Evolutionary conservation across 352 stramenopile genomes (phyloP).

Genomic region (Phytophthora uliginosa): DNA sequence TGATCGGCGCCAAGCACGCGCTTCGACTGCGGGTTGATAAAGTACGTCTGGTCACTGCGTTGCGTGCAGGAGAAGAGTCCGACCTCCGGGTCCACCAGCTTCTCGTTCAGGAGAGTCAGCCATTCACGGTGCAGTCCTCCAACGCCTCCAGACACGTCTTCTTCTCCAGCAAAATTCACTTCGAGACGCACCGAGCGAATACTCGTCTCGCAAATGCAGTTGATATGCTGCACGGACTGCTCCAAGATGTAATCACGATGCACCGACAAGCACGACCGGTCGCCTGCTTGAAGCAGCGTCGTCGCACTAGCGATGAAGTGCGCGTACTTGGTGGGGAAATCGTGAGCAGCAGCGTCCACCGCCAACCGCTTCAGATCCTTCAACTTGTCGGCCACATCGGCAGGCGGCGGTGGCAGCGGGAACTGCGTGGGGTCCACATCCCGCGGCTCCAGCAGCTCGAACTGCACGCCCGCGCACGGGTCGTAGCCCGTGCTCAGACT

Average conservation of each 20-base stretch:
- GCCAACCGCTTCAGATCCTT: constrained; percentile 36
- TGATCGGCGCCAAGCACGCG: constrained; percentile 64
- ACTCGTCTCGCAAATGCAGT: constrained; percentile 42
- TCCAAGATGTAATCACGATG: constrained; percentile 56
- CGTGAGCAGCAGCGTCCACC: constrained; percentile 31
- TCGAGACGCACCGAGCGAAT: constrained; percentile 58
- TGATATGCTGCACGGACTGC: constrained; percentile 66
- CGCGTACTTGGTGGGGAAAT: constrained; percentile 65
- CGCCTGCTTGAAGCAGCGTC: constrained; percentile 23
- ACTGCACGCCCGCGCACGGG: constrained; percentile 31
- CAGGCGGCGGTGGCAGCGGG: constrained; percentile 26
- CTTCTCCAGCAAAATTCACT: constrained; percentile 73
- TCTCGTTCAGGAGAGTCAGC: constrained; percentile 77
- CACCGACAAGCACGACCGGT: constrained; percentile 30
- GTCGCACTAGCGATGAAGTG: constrained; percentile 45
- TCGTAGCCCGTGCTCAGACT: constrained; percentile 43
- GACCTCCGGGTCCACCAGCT: constrained; percentile 46
- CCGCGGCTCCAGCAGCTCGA: constrained; percentile 41
- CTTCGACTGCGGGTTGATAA: constrained; percentile 71
- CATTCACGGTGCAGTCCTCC: constrained; percentile 81
- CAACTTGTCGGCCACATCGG: constrained; percentile 28
- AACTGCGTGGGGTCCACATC: constrained; percentile 37
- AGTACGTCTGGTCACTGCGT: constrained; percentile 61
- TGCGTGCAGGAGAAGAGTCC: constrained; percentile 75
- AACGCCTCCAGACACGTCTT: constrained; percentile 30